Conservation (phyloP, 768 basidiomycete genomes). For the Hypsizygus marmoreus region DNA sequence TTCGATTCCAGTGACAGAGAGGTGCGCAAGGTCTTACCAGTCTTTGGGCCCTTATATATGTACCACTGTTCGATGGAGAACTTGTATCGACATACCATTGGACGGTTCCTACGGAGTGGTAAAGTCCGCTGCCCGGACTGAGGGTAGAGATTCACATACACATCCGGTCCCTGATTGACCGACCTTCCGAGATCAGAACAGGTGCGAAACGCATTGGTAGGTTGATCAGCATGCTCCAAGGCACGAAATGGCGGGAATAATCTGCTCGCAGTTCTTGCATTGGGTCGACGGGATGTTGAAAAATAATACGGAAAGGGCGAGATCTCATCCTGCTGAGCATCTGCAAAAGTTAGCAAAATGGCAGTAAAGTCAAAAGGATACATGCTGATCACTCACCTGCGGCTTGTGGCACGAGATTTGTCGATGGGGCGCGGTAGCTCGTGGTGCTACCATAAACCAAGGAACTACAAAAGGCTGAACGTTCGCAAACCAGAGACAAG, state of each 20-base stretch:
- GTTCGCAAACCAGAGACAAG: neutral
- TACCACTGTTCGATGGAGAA: neutral
- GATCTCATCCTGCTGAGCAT: too few relatives aligned
- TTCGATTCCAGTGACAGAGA: constrained; percentile 19
- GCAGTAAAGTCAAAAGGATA: too few relatives aligned
- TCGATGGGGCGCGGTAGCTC: too few relatives aligned
- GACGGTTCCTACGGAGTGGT: neutral
- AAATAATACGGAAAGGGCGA: too few relatives aligned
- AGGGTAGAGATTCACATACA: constrained; percentile 1
- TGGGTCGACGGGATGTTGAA: too few relatives aligned
- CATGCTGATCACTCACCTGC: too few relatives aligned
- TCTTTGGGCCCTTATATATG: constrained; percentile 3
- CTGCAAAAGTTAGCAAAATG: too few relatives aligned
- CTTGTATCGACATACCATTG: neutral
- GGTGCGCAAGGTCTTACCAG: constrained; percentile 13
- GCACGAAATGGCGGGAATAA: too few relatives aligned
- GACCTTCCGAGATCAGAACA: neutral
- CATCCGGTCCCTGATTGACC: neutral
- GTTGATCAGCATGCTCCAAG: constrained; percentile 1
- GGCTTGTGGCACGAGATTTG: too few relatives aligned
- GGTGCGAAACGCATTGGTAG: neutral
- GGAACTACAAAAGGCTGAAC: neutral
- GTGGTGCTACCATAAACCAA: too few relatives aligned
- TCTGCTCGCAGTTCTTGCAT: too few relatives aligned
- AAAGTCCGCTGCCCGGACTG: neutral